A percentile compares a stretch with the other conserved stretches of the same genome.
Conservation (phyloP, 352 stramenopile genomes). For the Phytophthora agathidicida region DNA sequence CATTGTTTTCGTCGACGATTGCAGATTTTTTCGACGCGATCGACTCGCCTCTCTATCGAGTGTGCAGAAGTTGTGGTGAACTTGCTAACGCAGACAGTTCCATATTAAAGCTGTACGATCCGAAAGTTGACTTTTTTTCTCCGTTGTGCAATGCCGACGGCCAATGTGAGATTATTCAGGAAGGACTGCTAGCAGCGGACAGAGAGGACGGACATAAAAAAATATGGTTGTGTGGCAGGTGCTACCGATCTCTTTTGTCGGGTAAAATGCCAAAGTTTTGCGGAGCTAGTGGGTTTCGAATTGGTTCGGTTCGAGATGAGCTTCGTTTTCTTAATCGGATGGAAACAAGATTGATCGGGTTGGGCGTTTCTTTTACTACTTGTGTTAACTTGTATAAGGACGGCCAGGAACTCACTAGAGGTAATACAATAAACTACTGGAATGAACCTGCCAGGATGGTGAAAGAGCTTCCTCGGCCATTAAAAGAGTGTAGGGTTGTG, state of each 20-base stretch:
- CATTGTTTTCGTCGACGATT: no score
- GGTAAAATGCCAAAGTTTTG: not conserved
- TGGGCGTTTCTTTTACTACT: constrained; percentile 4
- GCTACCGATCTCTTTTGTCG: not conserved
- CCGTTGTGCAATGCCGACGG: not conserved
- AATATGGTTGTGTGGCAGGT: not conserved
- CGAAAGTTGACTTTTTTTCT: not conserved
- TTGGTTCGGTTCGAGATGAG: not conserved
- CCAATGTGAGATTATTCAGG: not conserved
- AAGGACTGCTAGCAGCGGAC: not conserved
- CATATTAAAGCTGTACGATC: not conserved
- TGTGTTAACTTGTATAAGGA: constrained; percentile 2
- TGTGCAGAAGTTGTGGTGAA: constrained; percentile 5
- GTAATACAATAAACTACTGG: constrained; percentile 2
- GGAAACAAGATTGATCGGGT: constrained; percentile 1
- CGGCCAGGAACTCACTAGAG: constrained; percentile 1
- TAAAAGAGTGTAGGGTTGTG: not conserved
- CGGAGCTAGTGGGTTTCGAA: not conserved
- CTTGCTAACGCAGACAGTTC: not conserved
- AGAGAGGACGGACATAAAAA: not conserved
- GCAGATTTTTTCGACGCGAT: constrained; percentile 7
- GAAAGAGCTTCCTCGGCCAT: not conserved
- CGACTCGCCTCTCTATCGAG: not conserved
- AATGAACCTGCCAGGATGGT: constrained; percentile 1
- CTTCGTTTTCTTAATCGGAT: not conserved